A percentile compares a stretch with the other conserved stretches of the same genome.
phyloP scores from a whole-genome alignment of 106 monocot species.

The Cymbidium sinense region DNA sequence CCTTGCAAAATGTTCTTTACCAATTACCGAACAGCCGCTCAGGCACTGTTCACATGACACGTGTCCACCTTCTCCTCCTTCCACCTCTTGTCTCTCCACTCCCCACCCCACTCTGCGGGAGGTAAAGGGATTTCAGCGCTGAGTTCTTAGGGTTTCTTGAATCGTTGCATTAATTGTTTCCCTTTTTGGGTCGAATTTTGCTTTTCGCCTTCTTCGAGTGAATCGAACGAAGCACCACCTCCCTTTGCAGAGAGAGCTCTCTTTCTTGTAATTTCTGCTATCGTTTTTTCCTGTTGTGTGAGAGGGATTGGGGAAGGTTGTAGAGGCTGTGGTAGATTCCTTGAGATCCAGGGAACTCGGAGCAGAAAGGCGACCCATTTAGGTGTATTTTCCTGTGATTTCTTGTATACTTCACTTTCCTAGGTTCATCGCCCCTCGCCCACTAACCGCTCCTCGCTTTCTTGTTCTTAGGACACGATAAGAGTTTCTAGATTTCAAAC shows the following conservation, averaged over 20 bases:
- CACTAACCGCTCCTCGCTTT: neutral
- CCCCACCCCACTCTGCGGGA: neutral
- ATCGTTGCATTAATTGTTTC: neutral
- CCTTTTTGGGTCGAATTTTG: neutral
- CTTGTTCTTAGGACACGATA: neutral
- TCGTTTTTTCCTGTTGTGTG: neutral
- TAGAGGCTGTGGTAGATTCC: constrained; percentile 16
- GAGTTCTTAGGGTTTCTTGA: neutral
- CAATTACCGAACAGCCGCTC: constrained; percentile 1
- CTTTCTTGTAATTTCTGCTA: neutral
- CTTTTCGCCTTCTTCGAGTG: neutral
- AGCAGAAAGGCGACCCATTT: constrained; percentile 3
- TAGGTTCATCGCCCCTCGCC: neutral
- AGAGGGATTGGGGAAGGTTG: neutral
- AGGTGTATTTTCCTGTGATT: constrained; percentile 17
- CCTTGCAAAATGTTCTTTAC: neutral
- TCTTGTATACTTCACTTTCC: constrained; percentile 1
- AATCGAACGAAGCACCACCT: neutral
- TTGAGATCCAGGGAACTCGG: constrained; percentile 40
- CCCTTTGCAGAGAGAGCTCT: too few species aligned
- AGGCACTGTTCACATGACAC: neutral
- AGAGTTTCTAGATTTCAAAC: neutral
- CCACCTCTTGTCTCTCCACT: neutral
- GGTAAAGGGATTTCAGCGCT: neutral
- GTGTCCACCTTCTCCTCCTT: neutral